Percentiles rank a stretch among this genome's conserved stretches.
phyloP scores from a whole-genome alignment of 2,329 filamentous ascomycete species.

The Trichoderma semiorbis region DNA sequence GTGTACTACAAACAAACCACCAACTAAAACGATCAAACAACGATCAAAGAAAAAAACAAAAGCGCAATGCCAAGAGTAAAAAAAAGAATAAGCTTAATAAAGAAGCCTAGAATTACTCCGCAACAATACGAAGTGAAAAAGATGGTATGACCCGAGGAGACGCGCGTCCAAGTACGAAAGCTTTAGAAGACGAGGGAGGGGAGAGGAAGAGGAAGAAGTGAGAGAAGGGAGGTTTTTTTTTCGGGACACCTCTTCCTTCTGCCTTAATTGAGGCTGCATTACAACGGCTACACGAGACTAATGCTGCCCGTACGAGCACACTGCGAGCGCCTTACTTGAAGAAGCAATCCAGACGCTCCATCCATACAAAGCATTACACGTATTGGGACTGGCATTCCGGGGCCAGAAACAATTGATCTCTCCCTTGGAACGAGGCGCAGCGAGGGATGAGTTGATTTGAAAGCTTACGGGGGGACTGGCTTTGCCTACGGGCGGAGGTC shows the following conservation, averaged over 20 bases:
- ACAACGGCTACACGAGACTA: not conserved
- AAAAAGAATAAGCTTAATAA: constrained; percentile 10
- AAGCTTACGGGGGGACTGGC: not conserved
- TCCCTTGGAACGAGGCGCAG: not conserved
- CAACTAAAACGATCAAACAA: not conserved
- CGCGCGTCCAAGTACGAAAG: constrained; percentile 10
- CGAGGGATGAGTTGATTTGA: not conserved
- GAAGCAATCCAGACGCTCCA: not conserved
- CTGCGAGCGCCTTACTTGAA: not conserved
- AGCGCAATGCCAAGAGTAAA: not conserved
- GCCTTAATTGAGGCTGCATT: constrained; percentile 1
- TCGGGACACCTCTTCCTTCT: not conserved
- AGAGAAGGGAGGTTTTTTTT: not conserved
- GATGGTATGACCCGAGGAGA: not conserved
- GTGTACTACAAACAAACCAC: not conserved
- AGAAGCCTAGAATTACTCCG: constrained; percentile 11
- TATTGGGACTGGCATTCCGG: not conserved
- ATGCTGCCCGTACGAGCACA: not conserved
- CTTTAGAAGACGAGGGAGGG: not conserved
- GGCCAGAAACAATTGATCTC: not conserved
- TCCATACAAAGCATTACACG: not conserved
- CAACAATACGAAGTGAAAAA: not conserved
- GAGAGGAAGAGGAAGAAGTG: not conserved
- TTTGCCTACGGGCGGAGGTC: not conserved
- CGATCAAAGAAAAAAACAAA: not conserved